These are phyloP conservation scores for Verticillium longisporum DNA, from an alignment of 2,329 filamentous ascomycete genomes.

Conservation along the genomic window DNA sequence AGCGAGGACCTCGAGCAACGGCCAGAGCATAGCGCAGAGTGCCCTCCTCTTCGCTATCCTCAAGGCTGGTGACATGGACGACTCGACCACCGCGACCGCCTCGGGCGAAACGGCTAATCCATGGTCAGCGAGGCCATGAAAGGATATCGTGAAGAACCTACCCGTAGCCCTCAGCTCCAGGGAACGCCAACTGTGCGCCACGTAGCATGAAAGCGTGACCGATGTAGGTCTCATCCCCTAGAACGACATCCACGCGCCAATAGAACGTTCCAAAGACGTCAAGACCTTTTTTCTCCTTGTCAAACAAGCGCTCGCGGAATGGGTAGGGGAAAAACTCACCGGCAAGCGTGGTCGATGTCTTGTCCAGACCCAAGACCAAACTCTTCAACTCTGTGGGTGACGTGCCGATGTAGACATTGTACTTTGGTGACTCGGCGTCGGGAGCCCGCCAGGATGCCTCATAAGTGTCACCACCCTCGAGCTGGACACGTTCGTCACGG, in stretches of 20 bases:
- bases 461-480: slow-evolving; percentile 8
- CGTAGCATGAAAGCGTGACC: slow-evolving; percentile 22
- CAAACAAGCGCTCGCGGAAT: neutral
- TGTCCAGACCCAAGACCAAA: slow-evolving; percentile 10
- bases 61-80: slow-evolving; percentile 27
- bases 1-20: slow-evolving; percentile 32
- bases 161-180: slow-evolving; percentile 28
- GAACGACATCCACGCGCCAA: slow-evolving; percentile 22
- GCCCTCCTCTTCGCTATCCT: slow-evolving; percentile 20
- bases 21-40: slow-evolving; percentile 27
- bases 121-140: neutral
- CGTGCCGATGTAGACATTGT: slow-evolving; percentile 20
- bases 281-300: slow-evolving; percentile 3
- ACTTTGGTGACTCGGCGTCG: slow-evolving; percentile 10
- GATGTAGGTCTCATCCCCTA: slow-evolving; percentile 9
- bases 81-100: slow-evolving; percentile 27
- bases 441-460: slow-evolving; percentile 16
- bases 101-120: slow-evolving; percentile 18
- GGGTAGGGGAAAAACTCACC: slow-evolving; percentile 1
- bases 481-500: slow-evolving; percentile 19
- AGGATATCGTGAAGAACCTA: slow-evolving; percentile 3
- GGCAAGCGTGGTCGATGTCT: slow-evolving; percentile 1
- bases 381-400: slow-evolving; percentile 7
- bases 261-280: slow-evolving; percentile 19
- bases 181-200: slow-evolving; percentile 25